A percentile compares a stretch with the other conserved stretches of the same genome.
phyloP scores from a whole-genome alignment of 305 asterid genomes.

The Andrographis paniculata region DNA sequence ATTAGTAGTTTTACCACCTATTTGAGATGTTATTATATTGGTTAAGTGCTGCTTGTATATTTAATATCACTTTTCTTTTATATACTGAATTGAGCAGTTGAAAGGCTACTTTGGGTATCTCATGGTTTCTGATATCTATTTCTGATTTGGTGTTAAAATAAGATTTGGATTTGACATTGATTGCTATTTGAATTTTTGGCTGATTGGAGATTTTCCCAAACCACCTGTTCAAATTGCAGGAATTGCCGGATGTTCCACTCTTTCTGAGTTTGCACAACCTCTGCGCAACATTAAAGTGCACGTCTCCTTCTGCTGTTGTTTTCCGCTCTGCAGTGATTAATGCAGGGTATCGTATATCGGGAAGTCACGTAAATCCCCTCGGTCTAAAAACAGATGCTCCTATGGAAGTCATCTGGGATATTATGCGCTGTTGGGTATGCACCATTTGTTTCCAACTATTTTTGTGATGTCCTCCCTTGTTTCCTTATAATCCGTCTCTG shows the following conservation, averaged over 20 bases:
- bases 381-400: constrained; percentile 97
- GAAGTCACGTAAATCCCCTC: constrained; percentile 81
- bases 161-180: too few species aligned
- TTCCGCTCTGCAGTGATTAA: constrained; percentile 94
- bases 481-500: neutral
- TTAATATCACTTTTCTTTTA: too few species aligned
- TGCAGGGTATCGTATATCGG: constrained; percentile 95
- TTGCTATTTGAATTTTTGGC: too few species aligned
- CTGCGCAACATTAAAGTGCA: constrained; percentile 83
- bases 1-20: neutral
- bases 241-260: constrained; percentile 79
- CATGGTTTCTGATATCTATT: too few species aligned
- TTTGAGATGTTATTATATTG: neutral
- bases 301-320: constrained; percentile 88
- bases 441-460: neutral
- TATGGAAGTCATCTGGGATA: constrained; percentile 94
- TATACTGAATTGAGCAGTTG: too few species aligned
- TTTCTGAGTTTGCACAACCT: constrained; percentile 95
- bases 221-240: constrained; percentile 55
- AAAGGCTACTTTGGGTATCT: too few species aligned
- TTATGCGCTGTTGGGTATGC: constrained; percentile 98
- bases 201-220: too few species aligned
- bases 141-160: too few species aligned
- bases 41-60: too few species aligned
- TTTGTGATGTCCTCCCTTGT: neutral